Conservation (phyloP, 768 basidiomycete genomes). For the Termitomyces sp. region DNA sequence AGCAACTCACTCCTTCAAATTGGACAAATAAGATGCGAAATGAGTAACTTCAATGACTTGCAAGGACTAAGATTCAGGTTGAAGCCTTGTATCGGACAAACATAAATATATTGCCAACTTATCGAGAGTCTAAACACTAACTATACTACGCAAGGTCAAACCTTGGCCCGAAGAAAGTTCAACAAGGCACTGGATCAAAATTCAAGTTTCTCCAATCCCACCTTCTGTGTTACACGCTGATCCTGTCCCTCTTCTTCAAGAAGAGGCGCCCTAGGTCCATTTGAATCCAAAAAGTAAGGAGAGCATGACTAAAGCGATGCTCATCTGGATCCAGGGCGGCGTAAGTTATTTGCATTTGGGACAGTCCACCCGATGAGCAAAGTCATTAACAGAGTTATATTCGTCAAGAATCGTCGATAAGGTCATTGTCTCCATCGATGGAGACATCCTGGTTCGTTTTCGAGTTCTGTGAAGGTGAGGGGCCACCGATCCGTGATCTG, state of each 20-base stretch:
- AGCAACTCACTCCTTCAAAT: conserved; percentile 8
- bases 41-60: neutral
- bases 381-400: conserved; percentile 16
- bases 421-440: conserved; percentile 23
- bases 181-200: conserved; percentile 8
- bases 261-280: conserved; percentile 5
- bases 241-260: conserved; percentile 11
- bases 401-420: conserved; percentile 36
- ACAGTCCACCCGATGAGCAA: neutral
- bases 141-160: conserved; percentile 9
- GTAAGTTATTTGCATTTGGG: conserved; percentile 4
- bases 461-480: conserved; percentile 10
- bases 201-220: conserved; percentile 11
- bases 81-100: neutral
- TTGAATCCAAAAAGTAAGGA: conserved; percentile 6
- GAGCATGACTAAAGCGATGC: conserved; percentile 4
- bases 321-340: conserved; percentile 7
- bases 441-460: conserved; percentile 18
- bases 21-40: conserved; percentile 4
- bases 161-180: conserved; percentile 3
- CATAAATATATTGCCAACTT: conserved; percentile 10
- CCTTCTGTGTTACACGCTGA: conserved; percentile 7
- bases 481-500: conserved; percentile 1
- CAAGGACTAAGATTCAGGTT: neutral
- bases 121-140: conserved; percentile 11